A percentile compares a stretch with the other conserved stretches of the same genome.
Evolutionary conservation across 306 rosid species (phyloP).

Genomic region (Quercus variabilis): DNA sequence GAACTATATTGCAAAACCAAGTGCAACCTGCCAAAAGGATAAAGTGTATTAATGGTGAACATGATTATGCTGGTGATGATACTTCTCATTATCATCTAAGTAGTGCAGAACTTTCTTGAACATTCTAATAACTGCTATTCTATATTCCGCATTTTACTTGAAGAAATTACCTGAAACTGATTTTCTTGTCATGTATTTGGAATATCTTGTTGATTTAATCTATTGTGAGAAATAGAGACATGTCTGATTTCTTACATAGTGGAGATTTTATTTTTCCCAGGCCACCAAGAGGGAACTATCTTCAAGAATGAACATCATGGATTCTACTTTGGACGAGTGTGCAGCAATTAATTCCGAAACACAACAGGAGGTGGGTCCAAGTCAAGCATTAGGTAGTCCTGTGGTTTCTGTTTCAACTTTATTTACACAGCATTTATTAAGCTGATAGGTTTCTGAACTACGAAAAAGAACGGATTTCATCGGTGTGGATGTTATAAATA

Average conservation of each 20-base stretch:
- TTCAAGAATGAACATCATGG: conserved; percentile 53
- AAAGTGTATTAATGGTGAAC: not conserved
- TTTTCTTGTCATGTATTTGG: not conserved
- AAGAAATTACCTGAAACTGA: not conserved
- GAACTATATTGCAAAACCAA: not conserved
- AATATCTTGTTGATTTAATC: conserved; percentile 5
- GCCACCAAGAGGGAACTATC: conserved; percentile 57
- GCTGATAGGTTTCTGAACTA: conserved; percentile 51
- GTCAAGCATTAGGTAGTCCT: not conserved
- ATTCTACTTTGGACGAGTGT: conserved; percentile 54
- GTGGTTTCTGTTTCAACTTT: not conserved
- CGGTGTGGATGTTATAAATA: conserved; percentile 38
- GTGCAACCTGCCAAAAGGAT: not conserved
- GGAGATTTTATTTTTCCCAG: conserved; percentile 40
- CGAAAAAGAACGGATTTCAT: conserved; percentile 42
- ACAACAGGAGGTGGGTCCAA: conserved; percentile 51
- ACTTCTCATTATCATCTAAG: not conserved
- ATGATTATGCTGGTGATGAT: not conserved
- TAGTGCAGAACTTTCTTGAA: not conserved
- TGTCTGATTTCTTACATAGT: conserved; percentile 14
- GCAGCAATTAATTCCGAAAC: conserved; percentile 40
- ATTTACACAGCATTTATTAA: conserved; percentile 12
- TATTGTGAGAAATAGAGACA: not conserved
- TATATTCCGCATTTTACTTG: conserved; percentile 8
- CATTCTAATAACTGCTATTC: not conserved